phyloP scores from a whole-genome alignment of 257 asterid genomes.

The Prunella vulgaris region DNA sequence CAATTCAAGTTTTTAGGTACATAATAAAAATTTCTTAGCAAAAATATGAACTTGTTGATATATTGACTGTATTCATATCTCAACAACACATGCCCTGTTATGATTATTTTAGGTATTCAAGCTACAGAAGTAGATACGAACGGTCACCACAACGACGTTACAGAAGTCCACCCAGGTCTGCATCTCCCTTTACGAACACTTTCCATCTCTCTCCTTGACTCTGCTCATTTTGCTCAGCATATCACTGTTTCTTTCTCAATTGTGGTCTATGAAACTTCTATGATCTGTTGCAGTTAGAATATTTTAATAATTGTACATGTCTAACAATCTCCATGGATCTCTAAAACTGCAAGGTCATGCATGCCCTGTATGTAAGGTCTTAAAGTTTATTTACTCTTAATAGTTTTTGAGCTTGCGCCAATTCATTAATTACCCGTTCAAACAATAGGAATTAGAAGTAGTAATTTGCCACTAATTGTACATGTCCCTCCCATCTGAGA shows the following conservation, averaged over 20 bases:
- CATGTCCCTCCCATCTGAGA: too few species aligned
- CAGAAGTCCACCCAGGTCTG: conserved; percentile 90
- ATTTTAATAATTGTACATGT: neutral
- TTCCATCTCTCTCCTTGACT: neutral
- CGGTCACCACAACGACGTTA: conserved; percentile 63
- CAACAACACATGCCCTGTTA: neutral
- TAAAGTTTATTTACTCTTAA: neutral
- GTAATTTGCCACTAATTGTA: neutral
- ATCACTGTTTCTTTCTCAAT: neutral
- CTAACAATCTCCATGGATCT: neutral
- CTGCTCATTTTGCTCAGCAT: neutral
- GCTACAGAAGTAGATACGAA: conserved; percentile 57
- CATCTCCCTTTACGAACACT: neutral
- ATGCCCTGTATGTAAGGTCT: neutral
- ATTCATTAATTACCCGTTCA: neutral
- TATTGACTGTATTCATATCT: neutral
- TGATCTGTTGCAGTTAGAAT: neutral
- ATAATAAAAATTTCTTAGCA: neutral
- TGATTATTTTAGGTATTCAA: conserved; percentile 49
- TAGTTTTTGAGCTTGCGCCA: neutral
- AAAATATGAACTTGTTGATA: neutral
- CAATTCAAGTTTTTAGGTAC: neutral
- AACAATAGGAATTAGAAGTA: neutral
- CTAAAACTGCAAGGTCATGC: neutral
- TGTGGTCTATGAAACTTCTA: neutral